These are phyloP conservation scores for Psilocybe sp. DNA, from an alignment of 768 basidiomycete genomes.

Conservation along the genomic window DNA sequence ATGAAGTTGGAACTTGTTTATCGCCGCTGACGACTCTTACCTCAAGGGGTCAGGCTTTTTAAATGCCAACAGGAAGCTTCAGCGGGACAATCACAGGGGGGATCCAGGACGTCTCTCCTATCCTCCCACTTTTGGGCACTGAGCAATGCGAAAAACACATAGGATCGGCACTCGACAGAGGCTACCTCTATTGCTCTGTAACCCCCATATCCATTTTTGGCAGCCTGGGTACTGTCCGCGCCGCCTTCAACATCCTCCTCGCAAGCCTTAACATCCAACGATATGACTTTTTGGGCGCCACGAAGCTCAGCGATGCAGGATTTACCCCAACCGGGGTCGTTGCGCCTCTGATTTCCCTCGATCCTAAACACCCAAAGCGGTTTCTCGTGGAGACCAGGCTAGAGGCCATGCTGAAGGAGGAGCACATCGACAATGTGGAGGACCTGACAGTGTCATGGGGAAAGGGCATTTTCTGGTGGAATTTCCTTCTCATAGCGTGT, in stretches of 20 bases:
- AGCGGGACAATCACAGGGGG: constrained; percentile 5
- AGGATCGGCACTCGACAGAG: constrained; percentile 10
- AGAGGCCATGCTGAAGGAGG: constrained; percentile 8
- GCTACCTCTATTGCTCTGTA: constrained; percentile 8
- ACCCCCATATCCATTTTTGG: constrained; percentile 13
- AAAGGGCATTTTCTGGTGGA: constrained; percentile 4
- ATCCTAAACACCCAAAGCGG: constrained; percentile 5
- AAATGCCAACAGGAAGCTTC: neutral
- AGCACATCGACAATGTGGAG: constrained; percentile 10
- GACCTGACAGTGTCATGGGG: constrained; percentile 7
- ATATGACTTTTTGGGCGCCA: constrained; percentile 8
- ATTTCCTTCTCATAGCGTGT: constrained; percentile 3
- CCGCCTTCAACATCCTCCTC: constrained; percentile 10
- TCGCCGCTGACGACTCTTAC: too few relatives aligned
- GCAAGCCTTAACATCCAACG: constrained; percentile 7
- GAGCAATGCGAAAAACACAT: constrained; percentile 15
- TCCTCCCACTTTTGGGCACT: constrained; percentile 11
- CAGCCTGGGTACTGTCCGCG: constrained; percentile 10
- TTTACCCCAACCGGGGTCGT: constrained; percentile 5
- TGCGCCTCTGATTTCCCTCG: constrained; percentile 7
- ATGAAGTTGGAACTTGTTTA: too few relatives aligned
- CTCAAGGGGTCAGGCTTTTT: too few relatives aligned
- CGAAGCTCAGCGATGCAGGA: constrained; percentile 6
- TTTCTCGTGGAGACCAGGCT: constrained; percentile 9
- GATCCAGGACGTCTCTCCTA: constrained; percentile 12